Base-by-base conservation (phyloP, 371 early-diverging fungal species). In the Mucor indicus region DNA sequence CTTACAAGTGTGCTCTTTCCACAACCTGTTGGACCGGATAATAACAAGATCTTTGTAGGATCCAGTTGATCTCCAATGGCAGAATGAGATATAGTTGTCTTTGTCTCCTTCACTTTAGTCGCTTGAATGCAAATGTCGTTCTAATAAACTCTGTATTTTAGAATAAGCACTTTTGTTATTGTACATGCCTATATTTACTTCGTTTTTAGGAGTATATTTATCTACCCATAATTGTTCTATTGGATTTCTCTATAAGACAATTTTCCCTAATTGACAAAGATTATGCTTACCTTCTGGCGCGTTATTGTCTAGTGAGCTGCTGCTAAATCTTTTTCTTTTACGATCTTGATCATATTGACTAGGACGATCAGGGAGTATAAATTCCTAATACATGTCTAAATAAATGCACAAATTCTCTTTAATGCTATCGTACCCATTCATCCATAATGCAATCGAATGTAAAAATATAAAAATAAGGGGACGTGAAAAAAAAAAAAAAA, bases 1-100 rank as follows among this genome's bases (percentile, higher is more conserved):
- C 58, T 52, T 2, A 67, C 45, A 6, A 62, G 37, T 9, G 71
- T 64, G 31, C 75, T 75, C 44, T 75, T 75, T 1, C 72, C 71
- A 13, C 48, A 44, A 5, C 75, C 75, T 16, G 71, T 46, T 7
- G 60, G 67, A 1, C 75, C 75, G 7, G 62, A 47, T 8, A 75
- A 20, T 2, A 67, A 21, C 8, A 75, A 46, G 5, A 64, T 13
- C 59, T 71, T 49, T 20, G 29, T 48, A 16, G 3, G 30, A 5
- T 24, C 38, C 10, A 29, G 25, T 3, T 21, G 20, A 17, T 38
- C n/a, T 4, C 45, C 33, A 11, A 55, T 31, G 1, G 48, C 35
- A 3, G 65, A 61, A 3, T 30, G 22, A 19, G 49, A 15, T 11
- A 69, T 51, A 9, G 53, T 48, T 13, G 20, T 33, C 19, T 38